Conservation (phyloP, 768 basidiomycete genomes). For the Kwoniella pini region DNA sequence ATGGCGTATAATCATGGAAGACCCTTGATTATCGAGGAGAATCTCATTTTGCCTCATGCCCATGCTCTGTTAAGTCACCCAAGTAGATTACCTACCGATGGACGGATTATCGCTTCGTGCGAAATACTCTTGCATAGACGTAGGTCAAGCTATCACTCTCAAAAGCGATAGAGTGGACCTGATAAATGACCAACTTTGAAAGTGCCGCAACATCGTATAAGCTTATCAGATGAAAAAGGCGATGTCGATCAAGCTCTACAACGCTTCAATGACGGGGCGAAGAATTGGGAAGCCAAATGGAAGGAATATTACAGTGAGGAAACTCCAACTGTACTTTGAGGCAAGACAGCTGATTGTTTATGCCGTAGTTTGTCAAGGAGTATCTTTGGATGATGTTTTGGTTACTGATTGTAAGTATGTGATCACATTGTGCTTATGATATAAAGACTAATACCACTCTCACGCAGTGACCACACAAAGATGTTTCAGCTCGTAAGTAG, state of each 20-base stretch:
- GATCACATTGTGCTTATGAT: not conserved
- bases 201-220: constrained; percentile 16
- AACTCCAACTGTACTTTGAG: no score
- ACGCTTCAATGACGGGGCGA: constrained; percentile 16
- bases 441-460: not conserved
- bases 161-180: not conserved
- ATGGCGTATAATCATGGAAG: constrained; percentile 25
- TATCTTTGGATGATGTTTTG: constrained; percentile 12
- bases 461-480: constrained; percentile 11
- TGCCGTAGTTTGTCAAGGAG: constrained; percentile 7
- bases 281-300: constrained; percentile 19
- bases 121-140: constrained; percentile 11
- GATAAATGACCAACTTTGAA: not conserved
- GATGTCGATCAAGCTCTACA: constrained; percentile 13
- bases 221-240: constrained; percentile 5
- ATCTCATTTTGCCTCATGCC: constrained; percentile 8
- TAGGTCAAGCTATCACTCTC: not conserved
- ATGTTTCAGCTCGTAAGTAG: constrained; percentile 16
- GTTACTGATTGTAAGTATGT: constrained; percentile 21
- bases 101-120: constrained; percentile 20
- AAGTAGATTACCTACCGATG: constrained; percentile 8
- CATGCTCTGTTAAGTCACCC: constrained; percentile 21
- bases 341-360: not conserved
- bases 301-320: constrained; percentile 13
- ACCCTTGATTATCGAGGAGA: constrained; percentile 11